Evolutionary conservation across 495 filamentous ascomycete species (phyloP).

Genomic region (Hypoxylon lienhwacheense): DNA sequence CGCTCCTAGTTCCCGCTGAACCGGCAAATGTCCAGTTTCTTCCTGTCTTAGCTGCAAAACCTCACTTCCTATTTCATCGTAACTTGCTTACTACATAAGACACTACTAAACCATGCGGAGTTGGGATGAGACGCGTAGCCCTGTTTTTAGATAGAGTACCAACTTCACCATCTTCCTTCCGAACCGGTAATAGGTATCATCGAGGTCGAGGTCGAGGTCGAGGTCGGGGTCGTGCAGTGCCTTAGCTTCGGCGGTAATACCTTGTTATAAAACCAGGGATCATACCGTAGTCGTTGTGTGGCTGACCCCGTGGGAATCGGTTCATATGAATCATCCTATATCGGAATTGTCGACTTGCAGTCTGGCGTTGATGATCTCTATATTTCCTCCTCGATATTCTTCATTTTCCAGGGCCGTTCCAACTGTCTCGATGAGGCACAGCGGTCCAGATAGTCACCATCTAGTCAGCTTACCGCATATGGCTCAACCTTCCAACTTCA

Average conservation of each 20-base stretch:
- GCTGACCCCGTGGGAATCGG: constrained; percentile 16
- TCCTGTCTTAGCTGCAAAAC: constrained; percentile 1
- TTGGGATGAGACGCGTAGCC: too few species aligned
- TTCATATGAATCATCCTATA: constrained; percentile 15
- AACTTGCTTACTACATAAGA: not conserved
- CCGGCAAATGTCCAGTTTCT: constrained; percentile 5
- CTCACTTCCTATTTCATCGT: constrained; percentile 2
- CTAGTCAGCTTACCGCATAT: constrained; percentile 36
- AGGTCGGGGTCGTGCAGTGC: constrained; percentile 10
- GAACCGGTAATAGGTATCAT: too few species aligned
- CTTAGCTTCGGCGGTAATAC: constrained; percentile 9
- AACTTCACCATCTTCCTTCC: constrained; percentile 5
- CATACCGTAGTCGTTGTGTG: constrained; percentile 23
- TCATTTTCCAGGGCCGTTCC: not conserved
- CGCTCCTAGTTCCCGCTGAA: constrained; percentile 31
- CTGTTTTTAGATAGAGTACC: too few species aligned
- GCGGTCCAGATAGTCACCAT: constrained; percentile 17
- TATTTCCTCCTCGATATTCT: constrained; percentile 3
- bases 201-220: too few species aligned
- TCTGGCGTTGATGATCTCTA: constrained; percentile 7
- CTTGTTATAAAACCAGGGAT: constrained; percentile 14
- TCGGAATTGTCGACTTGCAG: constrained; percentile 12
- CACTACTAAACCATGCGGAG: too few species aligned
- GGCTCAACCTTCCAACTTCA: constrained; percentile 15
- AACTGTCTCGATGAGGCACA: constrained; percentile 18